A percentile compares a stretch with the other conserved stretches of the same genome.
Evolutionary conservation across 1,284 basidiomycete species (phyloP).

Genomic region (Cutaneotrichosporon mucoides): DNA sequence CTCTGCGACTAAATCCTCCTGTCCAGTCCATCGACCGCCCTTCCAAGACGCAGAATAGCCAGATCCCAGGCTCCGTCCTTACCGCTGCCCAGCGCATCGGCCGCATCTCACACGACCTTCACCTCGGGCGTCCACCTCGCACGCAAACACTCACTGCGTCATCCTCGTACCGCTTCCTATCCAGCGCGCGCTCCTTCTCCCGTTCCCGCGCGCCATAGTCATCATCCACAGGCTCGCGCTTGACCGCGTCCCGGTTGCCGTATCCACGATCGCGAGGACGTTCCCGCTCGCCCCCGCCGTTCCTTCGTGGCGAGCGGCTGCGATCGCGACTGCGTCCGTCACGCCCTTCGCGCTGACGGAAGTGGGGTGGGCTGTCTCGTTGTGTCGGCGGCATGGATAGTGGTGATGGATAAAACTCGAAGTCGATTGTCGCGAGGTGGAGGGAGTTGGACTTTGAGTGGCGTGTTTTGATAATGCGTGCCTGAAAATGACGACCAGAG

Average conservation of each 20-base stretch:
- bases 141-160: constrained; percentile 15
- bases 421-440: background rate
- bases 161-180: constrained; percentile 40
- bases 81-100: too few relatives aligned
- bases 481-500: too few relatives aligned
- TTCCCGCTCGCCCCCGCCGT: constrained; percentile 6
- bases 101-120: too few relatives aligned
- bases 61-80: too few relatives aligned
- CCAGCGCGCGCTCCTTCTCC: constrained; percentile 37
- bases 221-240: constrained; percentile 11
- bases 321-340: background rate
- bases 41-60: too few relatives aligned
- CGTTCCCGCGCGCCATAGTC: constrained; percentile 25
- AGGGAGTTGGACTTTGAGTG: background rate
- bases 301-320: constrained; percentile 13
- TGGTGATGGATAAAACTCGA: background rate
- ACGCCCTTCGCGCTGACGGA: background rate
- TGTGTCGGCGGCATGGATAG: background rate
- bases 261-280: constrained; percentile 4
- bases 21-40: too few relatives aligned
- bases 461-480: too few relatives aligned
- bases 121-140: too few relatives aligned
- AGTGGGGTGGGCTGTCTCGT: constrained; percentile 16
- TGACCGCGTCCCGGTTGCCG: constrained; percentile 6
- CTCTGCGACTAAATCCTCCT: too few relatives aligned